These are phyloP conservation scores for Tagetes patula DNA, from an alignment of 129 eudicot genomes.

Conservation along the genomic window DNA sequence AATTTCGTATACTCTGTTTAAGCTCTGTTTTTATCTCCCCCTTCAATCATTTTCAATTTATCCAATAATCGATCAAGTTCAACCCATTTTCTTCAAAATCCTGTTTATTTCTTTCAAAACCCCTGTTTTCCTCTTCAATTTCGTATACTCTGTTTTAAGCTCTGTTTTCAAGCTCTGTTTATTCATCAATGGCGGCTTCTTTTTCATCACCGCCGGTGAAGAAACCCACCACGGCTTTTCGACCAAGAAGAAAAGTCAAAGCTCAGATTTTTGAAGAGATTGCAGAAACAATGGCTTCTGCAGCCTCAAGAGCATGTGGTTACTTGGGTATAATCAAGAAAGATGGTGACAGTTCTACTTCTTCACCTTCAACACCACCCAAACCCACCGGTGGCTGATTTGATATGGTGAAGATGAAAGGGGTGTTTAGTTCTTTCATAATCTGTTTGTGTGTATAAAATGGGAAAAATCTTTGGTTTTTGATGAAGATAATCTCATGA, in stretches of 20 bases:
- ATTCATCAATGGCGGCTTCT: conserved; percentile 24
- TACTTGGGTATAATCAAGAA: conserved; percentile 22
- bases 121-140: background rate
- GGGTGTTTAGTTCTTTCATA: conserved; percentile 15
- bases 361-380: conserved; percentile 13
- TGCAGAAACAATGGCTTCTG: conserved; percentile 8
- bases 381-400: background rate
- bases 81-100: background rate
- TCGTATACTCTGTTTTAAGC: background rate
- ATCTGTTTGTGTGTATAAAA: background rate
- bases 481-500: background rate
- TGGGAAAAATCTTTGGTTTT: no score
- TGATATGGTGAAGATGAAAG: conserved; percentile 16
- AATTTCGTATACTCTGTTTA: no score
- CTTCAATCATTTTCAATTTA: no score
- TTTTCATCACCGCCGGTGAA: conserved; percentile 12
- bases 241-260: conserved; percentile 19
- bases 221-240: conserved; percentile 17
- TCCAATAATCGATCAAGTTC: background rate
- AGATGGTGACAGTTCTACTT: background rate
- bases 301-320: conserved; percentile 20
- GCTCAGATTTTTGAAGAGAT: conserved; percentile 30
- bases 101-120: background rate
- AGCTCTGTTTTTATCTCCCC: no score
- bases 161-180: background rate